Percentiles rank a stretch among this genome's conserved stretches.
These are phyloP conservation scores for Macrophomina phaseolina DNA, from an alignment of 2,329 filamentous ascomycete species.

Conservation along the genomic window DNA sequence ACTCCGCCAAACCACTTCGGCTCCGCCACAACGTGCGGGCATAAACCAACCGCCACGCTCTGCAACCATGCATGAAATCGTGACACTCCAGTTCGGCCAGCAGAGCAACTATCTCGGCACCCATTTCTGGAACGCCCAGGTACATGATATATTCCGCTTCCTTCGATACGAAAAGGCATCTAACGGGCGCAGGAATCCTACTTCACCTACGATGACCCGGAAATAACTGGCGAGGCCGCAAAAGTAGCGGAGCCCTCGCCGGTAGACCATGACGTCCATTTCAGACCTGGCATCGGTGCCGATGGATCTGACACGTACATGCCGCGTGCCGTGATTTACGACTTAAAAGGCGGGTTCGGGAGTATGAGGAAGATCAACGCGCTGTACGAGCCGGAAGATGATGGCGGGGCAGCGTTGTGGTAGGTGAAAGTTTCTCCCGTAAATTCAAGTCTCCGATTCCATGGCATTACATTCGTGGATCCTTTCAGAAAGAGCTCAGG, in stretches of 20 bases:
- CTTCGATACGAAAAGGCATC: not conserved
- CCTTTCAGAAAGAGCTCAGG: not conserved
- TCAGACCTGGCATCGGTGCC: constrained; percentile 78
- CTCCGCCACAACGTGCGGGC: not conserved
- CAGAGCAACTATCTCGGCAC: constrained; percentile 91
- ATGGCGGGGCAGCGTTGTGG: constrained; percentile 39
- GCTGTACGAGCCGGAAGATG: constrained; percentile 71
- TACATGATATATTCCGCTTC: constrained; percentile 41
- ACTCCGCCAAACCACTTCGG: not conserved
- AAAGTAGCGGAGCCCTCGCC: constrained; percentile 62
- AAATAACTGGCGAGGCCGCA: not conserved
- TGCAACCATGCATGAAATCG: constrained; percentile 82
- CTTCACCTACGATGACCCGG: constrained; percentile 77
- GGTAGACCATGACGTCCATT: constrained; percentile 86
- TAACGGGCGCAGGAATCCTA: constrained; percentile 77
- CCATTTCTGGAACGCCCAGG: constrained; percentile 97
- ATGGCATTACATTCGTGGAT: not conserved
- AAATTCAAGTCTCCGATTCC: not conserved
- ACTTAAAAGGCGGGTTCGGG: constrained; percentile 92
- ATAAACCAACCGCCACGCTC: not conserved
- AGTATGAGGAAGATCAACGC: constrained; percentile 86
- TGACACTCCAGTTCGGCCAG: constrained; percentile 92
- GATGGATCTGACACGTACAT: constrained; percentile 92
- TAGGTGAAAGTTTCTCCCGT: constrained; percentile 19
- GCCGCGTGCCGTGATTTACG: constrained; percentile 89